Conservation (phyloP, 1,139 yeast genomes). For the Yamadazyma dendronema region DNA sequence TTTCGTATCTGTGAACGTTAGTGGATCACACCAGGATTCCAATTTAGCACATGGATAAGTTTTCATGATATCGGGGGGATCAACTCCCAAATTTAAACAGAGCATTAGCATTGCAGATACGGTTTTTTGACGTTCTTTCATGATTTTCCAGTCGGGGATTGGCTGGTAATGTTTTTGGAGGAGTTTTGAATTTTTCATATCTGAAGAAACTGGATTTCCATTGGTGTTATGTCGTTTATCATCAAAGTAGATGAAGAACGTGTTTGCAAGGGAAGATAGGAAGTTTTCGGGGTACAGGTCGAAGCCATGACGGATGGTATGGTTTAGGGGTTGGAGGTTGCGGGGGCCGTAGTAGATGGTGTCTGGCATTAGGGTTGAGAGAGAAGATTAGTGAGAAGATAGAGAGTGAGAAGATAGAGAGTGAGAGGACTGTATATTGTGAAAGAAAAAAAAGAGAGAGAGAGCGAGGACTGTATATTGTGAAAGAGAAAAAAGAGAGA, state of each 20-base stretch:
- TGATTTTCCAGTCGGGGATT: conserved; percentile 85
- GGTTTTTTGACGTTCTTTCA: conserved; percentile 88
- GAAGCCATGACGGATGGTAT: conserved; percentile 75
- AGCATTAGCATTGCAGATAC: conserved; percentile 91
- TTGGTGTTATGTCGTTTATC: conserved; percentile 90
- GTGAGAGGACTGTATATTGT: background rate
- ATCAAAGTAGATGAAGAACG: conserved; percentile 77
- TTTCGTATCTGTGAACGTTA: conserved; percentile 78
- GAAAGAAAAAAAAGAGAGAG: no score
- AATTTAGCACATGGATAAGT: conserved; percentile 91
- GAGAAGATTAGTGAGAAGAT: conserved; percentile 1
- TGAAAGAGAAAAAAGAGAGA: background rate
- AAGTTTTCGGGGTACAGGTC: conserved; percentile 71
- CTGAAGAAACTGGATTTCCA: conserved; percentile 75
- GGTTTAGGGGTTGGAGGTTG: conserved; percentile 28
- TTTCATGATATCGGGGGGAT: conserved; percentile 94
- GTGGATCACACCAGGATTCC: conserved; percentile 94
- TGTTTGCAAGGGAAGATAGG: conserved; percentile 61
- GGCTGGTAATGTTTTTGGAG: conserved; percentile 60
- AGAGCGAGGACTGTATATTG: no score
- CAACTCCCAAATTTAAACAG: conserved; percentile 91
- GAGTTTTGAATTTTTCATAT: conserved; percentile 43
- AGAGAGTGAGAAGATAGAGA: conserved; percentile 3
- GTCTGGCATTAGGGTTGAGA: background rate
- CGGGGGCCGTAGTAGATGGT: conserved; percentile 10